Percentiles rank a stretch among this genome's conserved stretches.
Evolutionary conservation across 1,284 basidiomycete genomes (phyloP).

Genomic region (Amylostereum areolatum): DNA sequence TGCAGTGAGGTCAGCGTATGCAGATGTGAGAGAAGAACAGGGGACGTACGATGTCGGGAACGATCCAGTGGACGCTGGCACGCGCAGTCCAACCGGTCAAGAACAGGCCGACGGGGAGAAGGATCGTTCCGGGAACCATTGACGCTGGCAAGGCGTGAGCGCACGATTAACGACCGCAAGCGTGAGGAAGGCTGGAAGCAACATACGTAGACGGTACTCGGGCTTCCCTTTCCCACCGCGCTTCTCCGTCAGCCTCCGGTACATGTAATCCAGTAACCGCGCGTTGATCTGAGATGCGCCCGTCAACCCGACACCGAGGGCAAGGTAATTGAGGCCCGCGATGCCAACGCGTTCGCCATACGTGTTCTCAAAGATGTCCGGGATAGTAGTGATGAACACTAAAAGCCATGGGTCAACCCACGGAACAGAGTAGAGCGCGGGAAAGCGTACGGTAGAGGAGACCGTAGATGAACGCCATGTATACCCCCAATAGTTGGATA

Average conservation of each 20-base stretch:
- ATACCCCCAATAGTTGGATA: conserved; percentile 39
- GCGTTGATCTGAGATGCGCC: conserved; percentile 50
- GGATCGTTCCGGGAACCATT: conserved; percentile 51
- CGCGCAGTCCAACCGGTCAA: conserved; percentile 64
- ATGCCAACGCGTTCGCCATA: conserved; percentile 44
- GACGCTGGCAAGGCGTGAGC: conserved; percentile 41
- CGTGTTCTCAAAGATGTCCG: conserved; percentile 41
- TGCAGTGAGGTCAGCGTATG: too few species aligned
- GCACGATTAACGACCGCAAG: neutral
- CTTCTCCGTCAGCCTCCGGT: conserved; percentile 35
- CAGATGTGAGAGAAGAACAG: neutral
- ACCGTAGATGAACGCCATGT: too few species aligned
- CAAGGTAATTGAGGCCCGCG: conserved; percentile 48
- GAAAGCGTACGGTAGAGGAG: conserved; percentile 50
- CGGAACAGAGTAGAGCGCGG: neutral
- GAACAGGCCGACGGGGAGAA: conserved; percentile 55
- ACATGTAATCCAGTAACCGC: conserved; percentile 41
- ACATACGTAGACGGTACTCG: conserved; percentile 21
- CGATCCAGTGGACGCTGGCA: conserved; percentile 56
- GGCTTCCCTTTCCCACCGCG: conserved; percentile 45
- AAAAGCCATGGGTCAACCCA: neutral
- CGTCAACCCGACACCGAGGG: conserved; percentile 44
- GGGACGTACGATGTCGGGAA: conserved; percentile 52
- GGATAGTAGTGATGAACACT: conserved; percentile 53
- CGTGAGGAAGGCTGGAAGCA: neutral